A percentile compares a stretch with the other conserved stretches of the same genome.
These are phyloP conservation scores for Fusarium musae DNA, from an alignment of 2,329 filamentous ascomycete genomes.

Conservation along the genomic window DNA sequence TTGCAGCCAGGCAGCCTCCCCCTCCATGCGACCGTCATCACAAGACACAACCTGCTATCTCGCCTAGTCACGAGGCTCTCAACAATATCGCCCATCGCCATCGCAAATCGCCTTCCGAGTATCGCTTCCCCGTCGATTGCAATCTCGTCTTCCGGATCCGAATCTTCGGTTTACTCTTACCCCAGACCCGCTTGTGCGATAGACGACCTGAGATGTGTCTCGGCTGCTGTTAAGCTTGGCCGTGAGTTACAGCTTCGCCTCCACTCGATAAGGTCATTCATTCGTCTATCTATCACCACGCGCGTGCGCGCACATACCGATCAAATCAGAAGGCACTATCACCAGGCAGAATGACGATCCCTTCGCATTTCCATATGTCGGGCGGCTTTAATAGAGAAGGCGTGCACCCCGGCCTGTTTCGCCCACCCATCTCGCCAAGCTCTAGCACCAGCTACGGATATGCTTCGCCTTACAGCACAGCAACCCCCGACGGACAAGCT, in stretches of 20 bases:
- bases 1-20: conserved; percentile 19
- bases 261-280: conserved; percentile 17
- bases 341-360: conserved; percentile 42
- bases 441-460: conserved; percentile 55
- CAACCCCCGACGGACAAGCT: conserved; percentile 38
- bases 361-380: conserved; percentile 51
- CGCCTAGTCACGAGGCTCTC: conserved; percentile 30
- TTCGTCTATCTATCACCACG: conserved; percentile 5
- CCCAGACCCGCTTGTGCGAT: conserved; percentile 31
- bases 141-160: conserved; percentile 13
- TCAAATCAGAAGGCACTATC: conserved; percentile 8
- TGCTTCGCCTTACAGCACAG: conserved; percentile 31
- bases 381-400: conserved; percentile 50
- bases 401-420: conserved; percentile 59
- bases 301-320: conserved; percentile 4
- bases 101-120: not conserved
- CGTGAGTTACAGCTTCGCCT: conserved; percentile 17
- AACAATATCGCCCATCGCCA: conserved; percentile 5
- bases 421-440: conserved; percentile 56
- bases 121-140: conserved; percentile 5
- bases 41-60: conserved; percentile 32
- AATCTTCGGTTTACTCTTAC: conserved; percentile 6
- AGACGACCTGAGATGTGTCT: conserved; percentile 43
- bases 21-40: conserved; percentile 27
- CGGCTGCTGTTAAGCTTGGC: conserved; percentile 40